These are phyloP conservation scores for Pouteria glomerata DNA, from an alignment of 148 eudicot species.

Conservation along the genomic window DNA sequence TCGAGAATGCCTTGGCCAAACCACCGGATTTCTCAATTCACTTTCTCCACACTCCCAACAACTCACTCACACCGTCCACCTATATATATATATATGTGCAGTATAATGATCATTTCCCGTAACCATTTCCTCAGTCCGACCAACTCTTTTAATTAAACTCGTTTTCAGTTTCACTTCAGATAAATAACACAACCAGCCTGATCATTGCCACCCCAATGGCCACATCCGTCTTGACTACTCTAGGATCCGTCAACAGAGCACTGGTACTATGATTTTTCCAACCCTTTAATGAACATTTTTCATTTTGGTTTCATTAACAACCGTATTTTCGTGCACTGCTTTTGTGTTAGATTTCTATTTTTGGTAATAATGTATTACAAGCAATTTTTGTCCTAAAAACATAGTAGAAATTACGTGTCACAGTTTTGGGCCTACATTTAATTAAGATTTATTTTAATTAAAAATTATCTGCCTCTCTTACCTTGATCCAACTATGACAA, in stretches of 20 bases:
- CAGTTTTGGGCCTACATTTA: too few species aligned
- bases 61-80: background rate
- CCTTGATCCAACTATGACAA: background rate
- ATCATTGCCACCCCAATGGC: constrained; percentile 3
- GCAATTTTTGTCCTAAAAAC: too few species aligned
- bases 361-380: too few species aligned
- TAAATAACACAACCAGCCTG: background rate
- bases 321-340: background rate
- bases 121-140: background rate
- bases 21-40: constrained; percentile 1
- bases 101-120: too few species aligned
- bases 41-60: constrained; percentile 13
- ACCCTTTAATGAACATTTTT: background rate
- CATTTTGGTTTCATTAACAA: background rate
- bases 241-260: constrained; percentile 8
- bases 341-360: background rate
- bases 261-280: constrained; percentile 4
- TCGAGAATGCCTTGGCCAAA: background rate
- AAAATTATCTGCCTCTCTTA: background rate
- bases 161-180: background rate
- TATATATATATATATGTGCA: background rate
- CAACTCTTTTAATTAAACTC: background rate
- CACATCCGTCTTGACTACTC: background rate
- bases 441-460: too few species aligned
- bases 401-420: too few species aligned